Conservation (phyloP, 768 basidiomycete species). For the Dentipellis sp. region DNA sequence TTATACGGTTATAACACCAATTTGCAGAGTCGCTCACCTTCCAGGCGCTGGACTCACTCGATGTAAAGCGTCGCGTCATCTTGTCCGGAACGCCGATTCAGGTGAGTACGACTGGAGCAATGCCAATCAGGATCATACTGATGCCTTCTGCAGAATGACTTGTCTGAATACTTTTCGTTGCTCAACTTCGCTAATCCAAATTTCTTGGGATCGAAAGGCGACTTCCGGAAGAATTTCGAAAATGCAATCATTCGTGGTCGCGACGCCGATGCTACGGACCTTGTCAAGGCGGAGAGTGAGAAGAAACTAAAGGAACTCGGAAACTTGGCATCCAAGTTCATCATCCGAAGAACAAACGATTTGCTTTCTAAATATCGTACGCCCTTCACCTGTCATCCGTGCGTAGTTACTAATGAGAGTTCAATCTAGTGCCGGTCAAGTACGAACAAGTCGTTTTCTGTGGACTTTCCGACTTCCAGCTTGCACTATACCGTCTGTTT, state of each 20-base stretch:
- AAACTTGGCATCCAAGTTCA: slow-evolving; percentile 82
- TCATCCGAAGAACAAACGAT: slow-evolving; percentile 91
- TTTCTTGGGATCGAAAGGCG: slow-evolving; percentile 78
- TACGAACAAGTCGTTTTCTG: slow-evolving; percentile 99
- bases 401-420: background rate
- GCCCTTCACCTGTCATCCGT: slow-evolving; percentile 22
- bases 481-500: slow-evolving; percentile 80
- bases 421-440: slow-evolving; percentile 82
- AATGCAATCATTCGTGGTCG: slow-evolving; percentile 84
- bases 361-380: slow-evolving; percentile 87
- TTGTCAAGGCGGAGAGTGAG: slow-evolving; percentile 72
- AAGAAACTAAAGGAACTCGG: slow-evolving; percentile 89
- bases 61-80: slow-evolving; percentile 87
- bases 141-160: slow-evolving; percentile 58
- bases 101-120: slow-evolving; percentile 26
- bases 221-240: slow-evolving; percentile 95
- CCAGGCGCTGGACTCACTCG: slow-evolving; percentile 68
- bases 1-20: background rate
- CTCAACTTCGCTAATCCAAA: slow-evolving; percentile 91
- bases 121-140: background rate
- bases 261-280: slow-evolving; percentile 77
- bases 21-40: slow-evolving; percentile 76
- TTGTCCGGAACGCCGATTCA: slow-evolving; percentile 92
- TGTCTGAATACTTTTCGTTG: slow-evolving; percentile 90
- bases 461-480: slow-evolving; percentile 72